Evolutionary conservation across 176 grass and related monocot genomes (phyloP).

Genomic region (Tuctoria greenei): DNA sequence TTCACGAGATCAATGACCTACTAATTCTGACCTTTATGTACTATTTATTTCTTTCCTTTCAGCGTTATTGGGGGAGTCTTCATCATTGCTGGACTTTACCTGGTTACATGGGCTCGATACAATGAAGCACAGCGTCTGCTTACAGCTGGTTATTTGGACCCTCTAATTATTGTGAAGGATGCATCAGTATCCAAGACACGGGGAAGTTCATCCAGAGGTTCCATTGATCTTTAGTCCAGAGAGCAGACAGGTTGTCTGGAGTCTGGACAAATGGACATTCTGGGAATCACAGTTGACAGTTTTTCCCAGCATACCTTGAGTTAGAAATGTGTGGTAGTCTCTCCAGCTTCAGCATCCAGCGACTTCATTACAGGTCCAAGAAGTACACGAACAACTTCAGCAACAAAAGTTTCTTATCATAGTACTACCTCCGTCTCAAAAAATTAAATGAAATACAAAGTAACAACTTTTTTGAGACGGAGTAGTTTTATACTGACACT

Average conservation of each 20-base stretch:
- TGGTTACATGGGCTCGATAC: slow-evolving; percentile 81
- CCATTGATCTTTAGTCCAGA: slow-evolving; percentile 42
- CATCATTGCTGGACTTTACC: slow-evolving; percentile 82
- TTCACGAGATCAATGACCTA: not conserved
- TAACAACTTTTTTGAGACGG: too few species aligned
- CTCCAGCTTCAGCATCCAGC: slow-evolving; percentile 22
- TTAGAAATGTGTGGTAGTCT: not conserved
- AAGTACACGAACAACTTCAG: slow-evolving; percentile 12
- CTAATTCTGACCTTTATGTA: not conserved
- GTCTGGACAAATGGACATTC: not conserved
- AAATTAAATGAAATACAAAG: too few species aligned
- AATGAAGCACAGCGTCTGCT: slow-evolving; percentile 48
- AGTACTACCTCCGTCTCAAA: too few species aligned
- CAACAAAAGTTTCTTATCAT: too few species aligned
- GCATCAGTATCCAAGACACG: slow-evolving; percentile 33
- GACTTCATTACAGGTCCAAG: slow-evolving; percentile 6
- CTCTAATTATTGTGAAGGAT: slow-evolving; percentile 57
- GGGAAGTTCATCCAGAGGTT: slow-evolving; percentile 46
- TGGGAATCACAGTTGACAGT: not conserved
- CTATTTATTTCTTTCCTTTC: slow-evolving; percentile 25
- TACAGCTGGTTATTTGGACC: slow-evolving; percentile 29
- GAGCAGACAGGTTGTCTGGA: not conserved
- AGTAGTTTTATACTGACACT: too few species aligned
- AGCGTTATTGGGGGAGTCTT: slow-evolving; percentile 72
- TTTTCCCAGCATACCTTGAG: not conserved